Percentiles rank a stretch among this genome's conserved stretches.
Conservation (phyloP, 208 protist species). For the Porcisia deanei region DNA sequence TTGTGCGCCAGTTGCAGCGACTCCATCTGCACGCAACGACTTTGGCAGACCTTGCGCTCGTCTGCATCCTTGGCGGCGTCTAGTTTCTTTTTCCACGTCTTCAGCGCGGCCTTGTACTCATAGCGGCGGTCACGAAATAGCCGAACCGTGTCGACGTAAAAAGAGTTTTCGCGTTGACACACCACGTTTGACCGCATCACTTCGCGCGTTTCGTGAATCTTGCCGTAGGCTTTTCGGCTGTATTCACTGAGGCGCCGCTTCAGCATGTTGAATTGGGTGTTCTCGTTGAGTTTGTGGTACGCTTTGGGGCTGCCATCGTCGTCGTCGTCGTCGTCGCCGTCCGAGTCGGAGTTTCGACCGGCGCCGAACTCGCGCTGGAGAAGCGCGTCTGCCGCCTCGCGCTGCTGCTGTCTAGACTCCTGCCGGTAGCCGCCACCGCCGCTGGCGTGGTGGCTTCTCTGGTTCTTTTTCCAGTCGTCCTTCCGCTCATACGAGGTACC, state of each 20-base stretch:
- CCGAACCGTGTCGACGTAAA: conserved; percentile 99
- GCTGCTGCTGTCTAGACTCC: conserved; percentile 55
- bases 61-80: conserved; percentile 83
- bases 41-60: conserved; percentile 88
- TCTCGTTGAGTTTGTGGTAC: conserved; percentile 87
- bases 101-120: conserved; percentile 98
- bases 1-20: conserved; percentile 99
- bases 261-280: conserved; percentile 93
- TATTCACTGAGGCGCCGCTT: conserved; percentile 97
- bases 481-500: conserved; percentile 86
- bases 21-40: conserved; percentile 98
- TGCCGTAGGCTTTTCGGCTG: conserved; percentile 97
- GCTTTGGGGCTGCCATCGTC: conserved; percentile 62
- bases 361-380: conserved; percentile 40
- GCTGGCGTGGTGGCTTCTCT: not conserved
- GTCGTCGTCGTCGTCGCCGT: conserved; percentile 31
- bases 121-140: conserved; percentile 99
- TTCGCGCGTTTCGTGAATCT: conserved; percentile 94
- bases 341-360: conserved; percentile 25
- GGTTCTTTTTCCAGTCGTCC: conserved; percentile 49
- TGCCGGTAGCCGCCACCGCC: conserved; percentile 69
- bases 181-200: conserved; percentile 94
- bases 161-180: conserved; percentile 99
- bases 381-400: conserved; percentile 68
- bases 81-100: conserved; percentile 95